Conservation (phyloP, 306 rosid genomes). For the Erythrophleum fordii region DNA sequence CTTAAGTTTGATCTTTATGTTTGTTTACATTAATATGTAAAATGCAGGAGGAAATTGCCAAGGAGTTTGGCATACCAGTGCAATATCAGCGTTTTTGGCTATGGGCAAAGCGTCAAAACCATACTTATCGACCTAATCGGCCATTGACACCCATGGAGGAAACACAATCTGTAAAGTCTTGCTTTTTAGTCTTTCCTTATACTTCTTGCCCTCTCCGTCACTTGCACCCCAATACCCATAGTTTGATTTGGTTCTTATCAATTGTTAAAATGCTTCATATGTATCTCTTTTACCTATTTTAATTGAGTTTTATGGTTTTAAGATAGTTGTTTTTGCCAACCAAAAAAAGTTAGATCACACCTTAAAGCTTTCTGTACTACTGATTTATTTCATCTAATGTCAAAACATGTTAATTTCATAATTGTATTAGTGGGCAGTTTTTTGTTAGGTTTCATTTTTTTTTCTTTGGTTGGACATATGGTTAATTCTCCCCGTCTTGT, state of each 20-base stretch:
- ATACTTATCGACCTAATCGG: conserved; percentile 83
- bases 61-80: conserved; percentile 76
- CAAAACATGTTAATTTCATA: conserved; percentile 9
- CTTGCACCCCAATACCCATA: background rate
- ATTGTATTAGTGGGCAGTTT: conserved; percentile 9
- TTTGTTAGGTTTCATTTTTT: conserved; percentile 9
- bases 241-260: too few species aligned
- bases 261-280: background rate
- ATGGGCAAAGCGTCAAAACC: conserved; percentile 92
- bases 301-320: conserved; percentile 24
- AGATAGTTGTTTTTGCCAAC: background rate
- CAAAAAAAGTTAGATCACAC: background rate
- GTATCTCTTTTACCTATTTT: background rate
- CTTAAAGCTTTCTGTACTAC: conserved; percentile 15
- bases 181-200: conserved; percentile 10
- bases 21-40: conserved; percentile 32
- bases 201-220: background rate
- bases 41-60: conserved; percentile 83
- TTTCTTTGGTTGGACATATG: background rate
- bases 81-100: conserved; percentile 87
- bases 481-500: background rate
- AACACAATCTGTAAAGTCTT: conserved; percentile 69
- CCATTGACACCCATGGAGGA: conserved; percentile 73
- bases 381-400: conserved; percentile 9
- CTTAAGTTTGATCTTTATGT: background rate